phyloP scores from a whole-genome alignment of 805 yeast genomes.

The Kockiozyma suomiensis region DNA sequence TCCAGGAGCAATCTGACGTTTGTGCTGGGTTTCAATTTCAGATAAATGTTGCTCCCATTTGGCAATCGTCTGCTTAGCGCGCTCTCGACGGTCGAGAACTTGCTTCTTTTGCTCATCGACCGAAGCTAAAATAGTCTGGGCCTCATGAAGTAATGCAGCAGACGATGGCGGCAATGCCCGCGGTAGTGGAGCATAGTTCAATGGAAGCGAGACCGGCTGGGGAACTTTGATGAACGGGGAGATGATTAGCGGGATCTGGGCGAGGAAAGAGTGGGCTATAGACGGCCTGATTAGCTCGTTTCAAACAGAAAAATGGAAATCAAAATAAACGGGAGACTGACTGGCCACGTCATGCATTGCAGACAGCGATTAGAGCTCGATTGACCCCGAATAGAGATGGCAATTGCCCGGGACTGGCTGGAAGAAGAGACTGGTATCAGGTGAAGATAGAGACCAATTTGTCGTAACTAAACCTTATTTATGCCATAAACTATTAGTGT shows the following conservation, averaged over 20 bases:
- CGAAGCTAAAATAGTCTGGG: conserved; percentile 43
- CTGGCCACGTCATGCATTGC: conserved; percentile 31
- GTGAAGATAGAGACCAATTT: background rate
- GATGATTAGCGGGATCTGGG: conserved; percentile 58
- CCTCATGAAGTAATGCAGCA: conserved; percentile 39
- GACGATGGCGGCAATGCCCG: conserved; percentile 42
- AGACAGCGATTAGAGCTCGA: background rate
- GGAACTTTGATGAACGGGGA: conserved; percentile 59
- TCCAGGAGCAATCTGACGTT: conserved; percentile 49
- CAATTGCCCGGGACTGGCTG: background rate
- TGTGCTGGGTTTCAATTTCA: conserved; percentile 35
- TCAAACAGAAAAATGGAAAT: no score
- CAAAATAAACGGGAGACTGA: conserved; percentile 10
- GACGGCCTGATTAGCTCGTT: background rate
- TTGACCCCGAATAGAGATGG: background rate
- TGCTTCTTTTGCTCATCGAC: conserved; percentile 40
- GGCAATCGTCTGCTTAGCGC: conserved; percentile 38
- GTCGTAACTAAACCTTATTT: background rate
- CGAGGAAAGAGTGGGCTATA: conserved; percentile 52
- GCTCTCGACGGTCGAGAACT: conserved; percentile 38
- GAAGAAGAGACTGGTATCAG: background rate
- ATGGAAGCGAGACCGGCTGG: conserved; percentile 56
- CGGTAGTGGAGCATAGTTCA: conserved; percentile 50
- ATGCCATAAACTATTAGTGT: no score
- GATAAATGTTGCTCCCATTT: conserved; percentile 42